These are phyloP conservation scores for Bryopsis sp. DNA, from an alignment of 139 green algal genomes.

Conservation along the genomic window DNA sequence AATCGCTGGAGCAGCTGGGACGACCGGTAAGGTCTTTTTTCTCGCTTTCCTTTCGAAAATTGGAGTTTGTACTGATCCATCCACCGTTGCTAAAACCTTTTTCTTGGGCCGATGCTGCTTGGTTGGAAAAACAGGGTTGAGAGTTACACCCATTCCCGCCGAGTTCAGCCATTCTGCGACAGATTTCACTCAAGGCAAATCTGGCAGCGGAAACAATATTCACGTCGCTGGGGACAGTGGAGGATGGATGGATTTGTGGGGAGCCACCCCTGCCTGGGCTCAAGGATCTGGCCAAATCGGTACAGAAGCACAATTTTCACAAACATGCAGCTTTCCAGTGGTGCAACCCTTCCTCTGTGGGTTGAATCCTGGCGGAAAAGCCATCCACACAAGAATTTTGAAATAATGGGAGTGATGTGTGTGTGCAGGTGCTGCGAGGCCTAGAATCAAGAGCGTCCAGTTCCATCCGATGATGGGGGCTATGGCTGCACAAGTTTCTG, in stretches of 20 bases:
- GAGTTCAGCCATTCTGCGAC: not conserved
- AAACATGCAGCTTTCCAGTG: too few relatives aligned
- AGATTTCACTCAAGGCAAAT: not conserved
- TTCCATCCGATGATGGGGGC: slow-evolving; percentile 15
- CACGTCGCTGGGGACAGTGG: not conserved
- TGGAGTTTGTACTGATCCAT: too few relatives aligned
- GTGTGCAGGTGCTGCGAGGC: too few relatives aligned
- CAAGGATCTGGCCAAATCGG: slow-evolving; percentile 4
- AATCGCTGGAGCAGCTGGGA: not conserved
- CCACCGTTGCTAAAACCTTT: slow-evolving; percentile 4
- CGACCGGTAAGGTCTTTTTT: too few relatives aligned
- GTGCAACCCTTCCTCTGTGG: too few relatives aligned
- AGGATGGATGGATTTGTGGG: slow-evolving; percentile 17
- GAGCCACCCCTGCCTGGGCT: slow-evolving; percentile 6
- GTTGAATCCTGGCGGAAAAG: too few relatives aligned
- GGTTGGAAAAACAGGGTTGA: slow-evolving; percentile 6
- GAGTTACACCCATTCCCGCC: not conserved
- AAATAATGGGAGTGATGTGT: too few relatives aligned
- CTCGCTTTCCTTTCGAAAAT: too few relatives aligned
- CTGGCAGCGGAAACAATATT: not conserved
- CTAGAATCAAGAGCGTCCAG: not conserved
- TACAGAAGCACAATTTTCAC: too few relatives aligned
- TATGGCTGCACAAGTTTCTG: slow-evolving; percentile 5
- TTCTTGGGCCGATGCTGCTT: not conserved
- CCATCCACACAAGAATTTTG: too few relatives aligned